Evolutionary conservation across 306 rosid genomes (phyloP).

Genomic region (Citrullus colocynthis): DNA sequence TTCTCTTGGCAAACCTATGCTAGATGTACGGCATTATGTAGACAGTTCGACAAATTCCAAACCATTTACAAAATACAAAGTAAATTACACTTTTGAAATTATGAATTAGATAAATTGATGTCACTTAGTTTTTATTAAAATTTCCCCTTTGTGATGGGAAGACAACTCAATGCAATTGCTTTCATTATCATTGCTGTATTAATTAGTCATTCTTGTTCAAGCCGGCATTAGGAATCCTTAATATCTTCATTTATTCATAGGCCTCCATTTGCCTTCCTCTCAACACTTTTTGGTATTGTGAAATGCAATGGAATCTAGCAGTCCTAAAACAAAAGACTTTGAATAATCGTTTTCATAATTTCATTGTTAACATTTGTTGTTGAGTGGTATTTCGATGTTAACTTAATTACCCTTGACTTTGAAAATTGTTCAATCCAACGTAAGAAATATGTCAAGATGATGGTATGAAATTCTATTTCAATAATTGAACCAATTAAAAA

Average conservation of each 20-base stretch:
- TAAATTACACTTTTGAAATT: neutral
- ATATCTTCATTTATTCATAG: neutral
- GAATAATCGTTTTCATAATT: too few species aligned
- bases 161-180: neutral
- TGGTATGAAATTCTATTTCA: neutral
- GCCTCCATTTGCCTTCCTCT: conserved; percentile 1
- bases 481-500: too few species aligned
- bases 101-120: neutral
- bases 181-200: neutral
- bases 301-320: too few species aligned
- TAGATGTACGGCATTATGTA: neutral
- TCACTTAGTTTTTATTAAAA: neutral
- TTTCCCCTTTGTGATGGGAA: too few species aligned
- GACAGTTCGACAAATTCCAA: neutral
- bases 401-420: neutral
- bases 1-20: neutral
- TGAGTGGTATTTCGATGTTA: too few species aligned
- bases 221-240: neutral
- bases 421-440: neutral
- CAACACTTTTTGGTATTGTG: too few species aligned
- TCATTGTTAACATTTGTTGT: too few species aligned
- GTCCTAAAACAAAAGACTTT: too few species aligned
- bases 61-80: neutral
- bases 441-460: neutral
- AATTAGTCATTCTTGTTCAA: neutral